Evolutionary conservation across 2,329 filamentous ascomycete genomes (phyloP).

Genomic region (Aspergillus flavus): DNA sequence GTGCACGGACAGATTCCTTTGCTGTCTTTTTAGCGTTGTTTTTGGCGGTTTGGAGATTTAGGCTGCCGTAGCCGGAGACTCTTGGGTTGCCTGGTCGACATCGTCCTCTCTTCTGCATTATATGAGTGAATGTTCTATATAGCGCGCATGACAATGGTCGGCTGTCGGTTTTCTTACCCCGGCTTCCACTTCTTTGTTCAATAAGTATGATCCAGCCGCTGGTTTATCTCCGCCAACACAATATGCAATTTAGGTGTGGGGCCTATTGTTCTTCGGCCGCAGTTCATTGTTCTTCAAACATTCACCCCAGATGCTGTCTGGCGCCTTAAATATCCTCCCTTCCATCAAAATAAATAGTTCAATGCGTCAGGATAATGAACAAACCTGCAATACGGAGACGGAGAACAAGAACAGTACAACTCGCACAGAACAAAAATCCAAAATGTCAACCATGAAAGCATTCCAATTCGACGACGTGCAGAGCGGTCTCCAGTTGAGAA

Average conservation of each 20-base stretch:
- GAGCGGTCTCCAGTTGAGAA: background rate
- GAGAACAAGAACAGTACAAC: background rate
- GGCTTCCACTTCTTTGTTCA: background rate
- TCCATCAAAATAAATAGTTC: background rate
- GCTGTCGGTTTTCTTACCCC: background rate
- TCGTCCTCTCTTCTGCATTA: no score
- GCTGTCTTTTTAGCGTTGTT: background rate
- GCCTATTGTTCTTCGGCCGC: background rate
- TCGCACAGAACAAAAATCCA: background rate
- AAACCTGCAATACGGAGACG: background rate
- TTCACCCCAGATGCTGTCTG: background rate
- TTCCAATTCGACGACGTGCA: background rate
- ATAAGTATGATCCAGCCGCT: no score
- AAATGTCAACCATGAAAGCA: background rate
- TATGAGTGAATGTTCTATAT: background rate
- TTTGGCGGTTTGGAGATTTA: background rate
- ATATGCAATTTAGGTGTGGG: background rate
- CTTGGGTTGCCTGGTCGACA: background rate
- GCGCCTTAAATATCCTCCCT: background rate
- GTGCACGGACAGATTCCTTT: no score
- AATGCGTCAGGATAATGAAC: background rate
- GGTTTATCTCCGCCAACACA: background rate
- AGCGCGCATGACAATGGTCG: background rate
- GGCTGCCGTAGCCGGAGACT: no score
- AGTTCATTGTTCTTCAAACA: background rate